These are phyloP conservation scores for Aspergillus uvarum DNA, from an alignment of 2,329 filamentous ascomycete genomes.

Conservation along the genomic window DNA sequence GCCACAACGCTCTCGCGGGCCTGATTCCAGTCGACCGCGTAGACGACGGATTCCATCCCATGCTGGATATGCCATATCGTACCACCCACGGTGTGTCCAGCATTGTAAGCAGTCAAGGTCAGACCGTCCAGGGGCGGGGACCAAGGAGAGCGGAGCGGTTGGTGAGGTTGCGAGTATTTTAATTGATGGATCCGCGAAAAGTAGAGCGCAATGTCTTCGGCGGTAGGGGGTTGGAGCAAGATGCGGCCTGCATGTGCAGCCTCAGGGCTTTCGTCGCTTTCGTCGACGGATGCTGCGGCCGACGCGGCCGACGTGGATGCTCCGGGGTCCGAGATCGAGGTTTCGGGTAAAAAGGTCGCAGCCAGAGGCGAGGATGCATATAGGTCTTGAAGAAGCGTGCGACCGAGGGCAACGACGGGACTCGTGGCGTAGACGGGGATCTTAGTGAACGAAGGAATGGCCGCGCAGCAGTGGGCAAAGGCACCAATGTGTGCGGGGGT, in stretches of 20 bases:
- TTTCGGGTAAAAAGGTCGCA: conserved; percentile 74
- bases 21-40: conserved; percentile 97
- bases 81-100: conserved; percentile 90
- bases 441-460: conserved; percentile 85
- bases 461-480: conserved; percentile 94
- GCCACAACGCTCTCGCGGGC: conserved; percentile 93
- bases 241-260: conserved; percentile 43
- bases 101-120: conserved; percentile 94
- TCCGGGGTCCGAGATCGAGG: conserved; percentile 61
- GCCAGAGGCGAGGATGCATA: conserved; percentile 89
- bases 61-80: conserved; percentile 99
- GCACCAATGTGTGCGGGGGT: conserved; percentile 89
- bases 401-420: conserved; percentile 88
- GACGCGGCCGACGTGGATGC: conserved; percentile 48
- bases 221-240: conserved; percentile 68
- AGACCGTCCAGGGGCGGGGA: conserved; percentile 87
- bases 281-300: conserved; percentile 30
- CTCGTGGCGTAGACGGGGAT: conserved; percentile 93
- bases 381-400: conserved; percentile 85
- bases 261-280: conserved; percentile 33
- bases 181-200: conserved; percentile 87
- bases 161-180: conserved; percentile 95
- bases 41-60: conserved; percentile 93
- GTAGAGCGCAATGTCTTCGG: conserved; percentile 87
- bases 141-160: conserved; percentile 81